A percentile compares a stretch with the other conserved stretches of the same genome.
Evolutionary conservation across 2,329 filamentous ascomycete genomes (phyloP).

Genomic region (Neoarthrinium moseri): DNA sequence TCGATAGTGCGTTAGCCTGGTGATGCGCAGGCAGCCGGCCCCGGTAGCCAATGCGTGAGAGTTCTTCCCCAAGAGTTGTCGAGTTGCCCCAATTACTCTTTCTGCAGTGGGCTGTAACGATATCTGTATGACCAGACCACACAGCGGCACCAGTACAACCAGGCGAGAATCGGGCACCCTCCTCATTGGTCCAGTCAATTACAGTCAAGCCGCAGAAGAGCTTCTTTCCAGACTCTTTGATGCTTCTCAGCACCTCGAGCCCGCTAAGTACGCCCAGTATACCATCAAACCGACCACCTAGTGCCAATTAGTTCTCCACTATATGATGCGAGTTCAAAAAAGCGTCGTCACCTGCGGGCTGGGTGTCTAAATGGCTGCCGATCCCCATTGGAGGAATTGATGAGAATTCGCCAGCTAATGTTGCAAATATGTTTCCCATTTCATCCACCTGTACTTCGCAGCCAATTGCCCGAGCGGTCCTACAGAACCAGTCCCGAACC

Average conservation of each 20-base stretch:
- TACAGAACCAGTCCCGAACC: slow-evolving; percentile 17
- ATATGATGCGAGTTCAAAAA: too few relatives aligned
- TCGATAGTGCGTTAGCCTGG: slow-evolving; percentile 13
- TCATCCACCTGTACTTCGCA: slow-evolving; percentile 16
- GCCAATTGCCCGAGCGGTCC: slow-evolving; percentile 13
- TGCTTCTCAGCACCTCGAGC: slow-evolving; percentile 65
- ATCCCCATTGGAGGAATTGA: slow-evolving; percentile 62
- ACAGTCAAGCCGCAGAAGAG: slow-evolving; percentile 70
- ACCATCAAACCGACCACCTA: slow-evolving; percentile 69
- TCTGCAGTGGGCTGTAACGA: too few relatives aligned
- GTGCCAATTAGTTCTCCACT: too few relatives aligned
- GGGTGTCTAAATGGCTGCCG: slow-evolving; percentile 66
- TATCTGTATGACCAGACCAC: too few relatives aligned
- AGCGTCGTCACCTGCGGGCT: slow-evolving; percentile 44
- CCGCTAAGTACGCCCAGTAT: slow-evolving; percentile 72
- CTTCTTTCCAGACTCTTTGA: slow-evolving; percentile 64
- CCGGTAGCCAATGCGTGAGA: slow-evolving; percentile 16
- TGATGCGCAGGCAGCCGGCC: slow-evolving; percentile 13
- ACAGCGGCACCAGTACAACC: too few relatives aligned
- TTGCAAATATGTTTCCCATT: slow-evolving; percentile 21
- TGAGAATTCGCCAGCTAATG: slow-evolving; percentile 57
- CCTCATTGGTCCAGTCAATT: slow-evolving; percentile 69
- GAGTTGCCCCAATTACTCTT: too few relatives aligned
- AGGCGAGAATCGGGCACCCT: neutral
- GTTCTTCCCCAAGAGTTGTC: slow-evolving; percentile 11